Evolutionary conservation across 352 stramenopile genomes (phyloP).

Genomic region (Globisporangium heterothallicum): DNA sequence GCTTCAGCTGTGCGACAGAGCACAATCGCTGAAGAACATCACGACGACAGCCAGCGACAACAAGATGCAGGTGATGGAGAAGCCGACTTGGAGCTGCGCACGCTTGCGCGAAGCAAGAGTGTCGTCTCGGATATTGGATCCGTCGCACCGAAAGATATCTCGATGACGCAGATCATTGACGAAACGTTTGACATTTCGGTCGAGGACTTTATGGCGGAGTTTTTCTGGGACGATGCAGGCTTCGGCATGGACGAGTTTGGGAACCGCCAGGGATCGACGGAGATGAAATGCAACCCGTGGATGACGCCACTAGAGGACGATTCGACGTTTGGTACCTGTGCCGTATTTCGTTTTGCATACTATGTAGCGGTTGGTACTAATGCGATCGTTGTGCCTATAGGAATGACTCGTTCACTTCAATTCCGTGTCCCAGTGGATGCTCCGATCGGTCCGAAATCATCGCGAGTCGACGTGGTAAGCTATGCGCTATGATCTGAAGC

Average conservation of each 20-base stretch:
- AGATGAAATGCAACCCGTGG: constrained; percentile 74
- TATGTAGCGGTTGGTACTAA: not conserved
- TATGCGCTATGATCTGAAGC: not conserved
- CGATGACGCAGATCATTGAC: constrained; percentile 66
- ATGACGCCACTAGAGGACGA: constrained; percentile 40
- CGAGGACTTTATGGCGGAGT: constrained; percentile 65
- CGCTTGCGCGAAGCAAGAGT: constrained; percentile 21
- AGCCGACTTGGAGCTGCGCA: not conserved
- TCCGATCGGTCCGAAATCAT: constrained; percentile 77
- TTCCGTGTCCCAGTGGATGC: constrained; percentile 76
- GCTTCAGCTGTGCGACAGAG: too few relatives aligned
- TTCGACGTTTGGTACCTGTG: constrained; percentile 29
- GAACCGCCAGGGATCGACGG: constrained; percentile 49
- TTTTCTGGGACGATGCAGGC: constrained; percentile 55
- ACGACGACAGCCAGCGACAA: not conserved
- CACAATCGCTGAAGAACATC: not conserved
- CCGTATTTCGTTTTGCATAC: too few relatives aligned
- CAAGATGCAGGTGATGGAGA: not conserved
- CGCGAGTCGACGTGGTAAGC: constrained; percentile 69
- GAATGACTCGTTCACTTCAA: constrained; percentile 57
- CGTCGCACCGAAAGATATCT: constrained; percentile 61
- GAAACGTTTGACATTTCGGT: constrained; percentile 54
- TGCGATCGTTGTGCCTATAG: constrained; percentile 16
- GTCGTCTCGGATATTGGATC: constrained; percentile 61
- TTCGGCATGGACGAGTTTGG: constrained; percentile 73